Conservation (phyloP, 192 early-diverging fungal genomes). For the Coemansia erecta region DNA sequence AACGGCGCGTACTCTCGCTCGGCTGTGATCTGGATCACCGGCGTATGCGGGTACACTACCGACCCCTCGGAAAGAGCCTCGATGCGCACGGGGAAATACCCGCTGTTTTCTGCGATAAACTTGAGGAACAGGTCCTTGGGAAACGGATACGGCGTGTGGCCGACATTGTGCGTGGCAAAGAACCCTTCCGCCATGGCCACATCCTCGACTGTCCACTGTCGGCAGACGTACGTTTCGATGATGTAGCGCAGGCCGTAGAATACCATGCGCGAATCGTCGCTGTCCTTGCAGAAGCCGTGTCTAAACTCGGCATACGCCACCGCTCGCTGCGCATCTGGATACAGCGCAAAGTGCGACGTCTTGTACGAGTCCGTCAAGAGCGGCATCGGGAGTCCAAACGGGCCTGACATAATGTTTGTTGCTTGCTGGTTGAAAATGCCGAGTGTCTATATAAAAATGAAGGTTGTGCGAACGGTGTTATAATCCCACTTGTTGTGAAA, state of each 20-base stretch:
- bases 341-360: constrained; percentile 69
- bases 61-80: constrained; percentile 78
- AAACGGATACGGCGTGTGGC: constrained; percentile 66
- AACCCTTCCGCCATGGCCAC: constrained; percentile 66
- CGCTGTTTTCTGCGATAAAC: constrained; percentile 75
- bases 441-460: background rate
- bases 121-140: constrained; percentile 74
- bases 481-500: background rate
- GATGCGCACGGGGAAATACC: constrained; percentile 84
- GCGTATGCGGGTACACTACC: constrained; percentile 75
- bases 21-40: constrained; percentile 80
- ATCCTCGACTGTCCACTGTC: constrained; percentile 68
- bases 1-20: constrained; percentile 67
- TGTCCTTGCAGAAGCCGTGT: constrained; percentile 61
- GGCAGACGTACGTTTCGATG: constrained; percentile 70
- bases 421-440: background rate
- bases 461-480: background rate
- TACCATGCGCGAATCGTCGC: constrained; percentile 69
- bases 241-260: constrained; percentile 86
- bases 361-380: constrained; percentile 89
- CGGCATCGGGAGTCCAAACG: constrained; percentile 58
- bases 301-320: constrained; percentile 86
- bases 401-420: constrained; percentile 38
- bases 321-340: constrained; percentile 68
- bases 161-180: constrained; percentile 73